These are phyloP conservation scores for Oryza australiensis DNA, from an alignment of 176 grass and related monocot genomes.

Conservation along the genomic window DNA sequence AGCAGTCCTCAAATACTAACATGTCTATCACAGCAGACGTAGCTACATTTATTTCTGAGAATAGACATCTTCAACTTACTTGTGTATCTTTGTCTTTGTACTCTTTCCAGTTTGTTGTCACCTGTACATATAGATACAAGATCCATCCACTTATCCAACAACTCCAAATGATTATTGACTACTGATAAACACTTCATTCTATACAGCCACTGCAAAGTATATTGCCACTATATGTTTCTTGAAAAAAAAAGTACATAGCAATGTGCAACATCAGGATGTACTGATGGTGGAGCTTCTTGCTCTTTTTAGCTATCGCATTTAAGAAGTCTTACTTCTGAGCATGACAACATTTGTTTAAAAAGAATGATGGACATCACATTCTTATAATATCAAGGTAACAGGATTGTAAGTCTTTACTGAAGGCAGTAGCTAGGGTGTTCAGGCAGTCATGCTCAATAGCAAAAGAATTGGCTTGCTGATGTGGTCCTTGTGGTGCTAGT, in stretches of 20 bases:
- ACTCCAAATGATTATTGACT: slow-evolving; percentile 6
- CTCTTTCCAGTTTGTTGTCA: not conserved
- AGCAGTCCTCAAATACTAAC: slow-evolving; percentile 10
- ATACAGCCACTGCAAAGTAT: not conserved
- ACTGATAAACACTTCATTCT: not conserved
- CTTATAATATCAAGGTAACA: not conserved
- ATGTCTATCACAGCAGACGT: slow-evolving; percentile 14
- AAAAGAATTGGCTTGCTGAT: slow-evolving; percentile 19
- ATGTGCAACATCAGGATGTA: not conserved
- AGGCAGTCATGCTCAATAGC: not conserved
- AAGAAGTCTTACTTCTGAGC: not conserved
- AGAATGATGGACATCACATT: not conserved
- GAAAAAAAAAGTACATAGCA: not conserved
- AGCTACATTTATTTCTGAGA: slow-evolving; percentile 11
- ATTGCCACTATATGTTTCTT: not conserved
- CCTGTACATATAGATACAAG: not conserved
- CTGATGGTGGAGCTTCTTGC: not conserved
- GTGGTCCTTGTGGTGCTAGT: slow-evolving; percentile 32
- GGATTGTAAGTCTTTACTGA: not conserved
- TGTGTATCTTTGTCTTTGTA: slow-evolving; percentile 3
- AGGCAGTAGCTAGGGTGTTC: not conserved
- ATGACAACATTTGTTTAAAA: slow-evolving; percentile 1
- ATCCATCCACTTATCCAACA: not conserved
- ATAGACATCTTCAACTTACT: slow-evolving; percentile 23
- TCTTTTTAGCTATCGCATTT: slow-evolving; percentile 8